Conservation (phyloP, 768 basidiomycete species). For the Filobasidium floriforme region DNA sequence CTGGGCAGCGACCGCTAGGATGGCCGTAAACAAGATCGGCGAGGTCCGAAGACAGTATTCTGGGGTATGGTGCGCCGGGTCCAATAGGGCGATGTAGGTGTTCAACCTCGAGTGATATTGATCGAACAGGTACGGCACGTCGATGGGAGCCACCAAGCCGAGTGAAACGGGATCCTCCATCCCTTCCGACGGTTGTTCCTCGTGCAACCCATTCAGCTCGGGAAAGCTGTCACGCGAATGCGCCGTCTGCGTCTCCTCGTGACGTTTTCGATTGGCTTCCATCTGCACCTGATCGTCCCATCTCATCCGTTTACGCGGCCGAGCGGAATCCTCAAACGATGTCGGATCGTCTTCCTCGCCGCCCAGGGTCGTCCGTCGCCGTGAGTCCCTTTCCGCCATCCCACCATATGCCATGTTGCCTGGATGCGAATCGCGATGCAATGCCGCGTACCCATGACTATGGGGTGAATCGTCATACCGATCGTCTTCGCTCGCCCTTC, state of each 20-base stretch:
- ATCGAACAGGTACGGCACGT: conserved; percentile 23
- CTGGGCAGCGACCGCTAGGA: conserved; percentile 24
- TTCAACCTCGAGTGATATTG: conserved; percentile 27
- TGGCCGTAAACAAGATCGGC: conserved; percentile 25
- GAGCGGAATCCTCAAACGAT: background rate
- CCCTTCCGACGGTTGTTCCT: conserved; percentile 10
- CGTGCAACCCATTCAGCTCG: background rate
- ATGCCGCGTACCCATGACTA: background rate
- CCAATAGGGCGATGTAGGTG: conserved; percentile 26
- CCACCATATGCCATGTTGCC: background rate
- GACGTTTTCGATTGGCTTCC: background rate
- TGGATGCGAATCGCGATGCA: no score
- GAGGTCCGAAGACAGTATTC: conserved; percentile 17
- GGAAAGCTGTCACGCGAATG: no score
- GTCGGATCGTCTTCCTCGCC: background rate
- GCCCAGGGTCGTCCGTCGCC: no score
- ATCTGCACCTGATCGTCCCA: conserved; percentile 11
- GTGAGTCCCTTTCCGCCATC: background rate
- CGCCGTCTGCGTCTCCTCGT: background rate
- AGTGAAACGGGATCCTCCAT: conserved; percentile 27
- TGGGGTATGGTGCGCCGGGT: conserved; percentile 25
- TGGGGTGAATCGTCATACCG: background rate
- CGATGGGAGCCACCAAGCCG: conserved; percentile 20
- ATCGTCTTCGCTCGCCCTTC: background rate
- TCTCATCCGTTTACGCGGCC: conserved; percentile 11